phyloP scores from a whole-genome alignment of 2,329 filamentous ascomycete genomes.

The Fusarium denticulatum region DNA sequence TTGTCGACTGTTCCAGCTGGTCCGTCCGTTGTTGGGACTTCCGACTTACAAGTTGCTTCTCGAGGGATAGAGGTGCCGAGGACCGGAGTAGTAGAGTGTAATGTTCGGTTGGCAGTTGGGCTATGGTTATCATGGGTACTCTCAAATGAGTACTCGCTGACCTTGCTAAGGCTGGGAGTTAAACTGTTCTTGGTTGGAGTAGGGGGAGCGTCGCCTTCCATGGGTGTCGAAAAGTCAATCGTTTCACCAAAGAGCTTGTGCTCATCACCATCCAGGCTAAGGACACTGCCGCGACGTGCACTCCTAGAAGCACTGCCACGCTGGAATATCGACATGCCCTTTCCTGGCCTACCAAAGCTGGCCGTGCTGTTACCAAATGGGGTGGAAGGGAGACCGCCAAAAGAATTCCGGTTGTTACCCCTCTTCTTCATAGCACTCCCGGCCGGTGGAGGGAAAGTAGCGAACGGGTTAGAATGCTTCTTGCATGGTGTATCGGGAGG shows the following conservation, averaged over 20 bases:
- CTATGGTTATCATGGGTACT: conserved; percentile 45
- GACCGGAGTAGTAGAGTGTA: conserved; percentile 55
- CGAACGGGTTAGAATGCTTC: conserved; percentile 76
- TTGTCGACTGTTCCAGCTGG: conserved; percentile 21
- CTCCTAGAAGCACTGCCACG: conserved; percentile 59
- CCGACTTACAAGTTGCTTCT: conserved; percentile 59
- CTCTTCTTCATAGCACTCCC: conserved; percentile 72
- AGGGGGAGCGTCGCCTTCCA: conserved; percentile 77
- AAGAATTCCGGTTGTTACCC: conserved; percentile 73
- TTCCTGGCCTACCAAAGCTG: conserved; percentile 65
- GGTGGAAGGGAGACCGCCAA: conserved; percentile 78
- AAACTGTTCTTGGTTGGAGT: conserved; percentile 85
- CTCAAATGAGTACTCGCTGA: conserved; percentile 54
- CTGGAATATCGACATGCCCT: conserved; percentile 74
- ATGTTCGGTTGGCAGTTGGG: conserved; percentile 59
- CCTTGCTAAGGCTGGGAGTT: conserved; percentile 53
- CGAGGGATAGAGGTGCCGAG: conserved; percentile 50
- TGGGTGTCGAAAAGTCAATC: conserved; percentile 38
- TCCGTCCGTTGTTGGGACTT: conserved; percentile 25
- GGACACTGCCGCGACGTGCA: conserved; percentile 72
- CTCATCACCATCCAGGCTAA: conserved; percentile 85
- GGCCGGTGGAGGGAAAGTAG: conserved; percentile 69
- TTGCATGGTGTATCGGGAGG: conserved; percentile 98
- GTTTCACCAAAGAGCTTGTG: conserved; percentile 56
- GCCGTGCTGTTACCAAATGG: conserved; percentile 74